Evolutionary conservation across 2,329 filamentous ascomycete species (phyloP), one percentile per base, ranked within the genome.

Genomic region (Davidsoniella eucalypti): DNA sequence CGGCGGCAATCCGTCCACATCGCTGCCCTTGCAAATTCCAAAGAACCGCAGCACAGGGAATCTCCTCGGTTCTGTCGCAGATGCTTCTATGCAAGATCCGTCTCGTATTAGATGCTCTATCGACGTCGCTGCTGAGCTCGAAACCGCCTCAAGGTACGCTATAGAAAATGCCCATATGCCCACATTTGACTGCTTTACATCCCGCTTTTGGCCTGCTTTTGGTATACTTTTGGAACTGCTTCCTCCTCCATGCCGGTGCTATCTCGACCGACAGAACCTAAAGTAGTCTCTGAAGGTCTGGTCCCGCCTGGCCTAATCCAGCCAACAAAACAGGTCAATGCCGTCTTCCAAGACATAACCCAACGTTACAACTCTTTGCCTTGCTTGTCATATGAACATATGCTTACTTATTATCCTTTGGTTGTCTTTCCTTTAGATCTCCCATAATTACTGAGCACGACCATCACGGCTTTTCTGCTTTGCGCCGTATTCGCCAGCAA

Each of bases 401-500:
- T 29, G 8, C 26, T 36, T 14, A 37, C 25, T 12, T 36, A 9
- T 23, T 23, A 23, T 5, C 26, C 26, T 33, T 33, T 33, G 26
- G 12, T 33, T 8, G 26, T 26, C 33, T 39, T 17, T 43, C 36
- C 14, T 17, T 42, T 63, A 93, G 86, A 70, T 86, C 85, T 60
- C 78, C 87, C 60, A 75, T 94, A 61, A 76, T 93, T 62, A 73
- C 79, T 56, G 87, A 90, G 65, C 86, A 90, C 67, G 87, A 94
- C 61, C 84, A 92, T 71, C 68, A 92, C 55, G 86, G 86, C 50
- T 75, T 82, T 42, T 93, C 87, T 51, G 88, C 92, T 57, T 75
- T 98, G 61, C 83, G 88, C 62, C 84, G 92, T 60, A 98, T 98
- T 64, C 84, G 92, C 63, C 90, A 95, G 65, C 82, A 87, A 60